phyloP scores from a whole-genome alignment of 805 yeast genomes.

The Ogataea salicorniae region DNA sequence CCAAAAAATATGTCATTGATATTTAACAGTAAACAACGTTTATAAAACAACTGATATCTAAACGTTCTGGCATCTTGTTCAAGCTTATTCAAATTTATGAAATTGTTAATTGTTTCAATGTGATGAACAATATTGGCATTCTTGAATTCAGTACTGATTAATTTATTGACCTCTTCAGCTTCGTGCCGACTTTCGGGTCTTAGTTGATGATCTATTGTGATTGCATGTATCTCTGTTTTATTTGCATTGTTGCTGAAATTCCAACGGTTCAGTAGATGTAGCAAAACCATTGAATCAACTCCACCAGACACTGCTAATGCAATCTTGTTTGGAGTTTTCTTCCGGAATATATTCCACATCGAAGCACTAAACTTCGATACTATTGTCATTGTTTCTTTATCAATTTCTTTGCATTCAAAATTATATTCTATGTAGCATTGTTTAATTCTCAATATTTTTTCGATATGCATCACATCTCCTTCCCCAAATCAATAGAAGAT shows the following conservation, averaged over 20 bases:
- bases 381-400: no score
- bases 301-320: conserved; percentile 71
- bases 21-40: conserved; percentile 33
- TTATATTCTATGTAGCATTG: no score
- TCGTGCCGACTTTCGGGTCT: conserved; percentile 46
- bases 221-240: conserved; percentile 37
- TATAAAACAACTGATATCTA: conserved; percentile 42
- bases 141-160: conserved; percentile 13
- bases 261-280: conserved; percentile 39
- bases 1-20: conserved; percentile 48
- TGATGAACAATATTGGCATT: conserved; percentile 20
- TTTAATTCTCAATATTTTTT: no score
- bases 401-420: no score
- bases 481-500: no score
- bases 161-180: conserved; percentile 35
- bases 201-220: conserved; percentile 63
- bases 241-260: not conserved
- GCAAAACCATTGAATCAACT: conserved; percentile 71
- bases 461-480: no score
- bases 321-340: not conserved
- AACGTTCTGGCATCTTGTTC: conserved; percentile 57
- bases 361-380: not conserved
- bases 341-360: not conserved
- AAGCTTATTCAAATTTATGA: conserved; percentile 11
- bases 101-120: conserved; percentile 14